A percentile compares a stretch with the other conserved stretches of the same genome.
Evolutionary conservation across 2,329 filamentous ascomycete genomes (phyloP).

Genomic region (Fusarium bulbicola): DNA sequence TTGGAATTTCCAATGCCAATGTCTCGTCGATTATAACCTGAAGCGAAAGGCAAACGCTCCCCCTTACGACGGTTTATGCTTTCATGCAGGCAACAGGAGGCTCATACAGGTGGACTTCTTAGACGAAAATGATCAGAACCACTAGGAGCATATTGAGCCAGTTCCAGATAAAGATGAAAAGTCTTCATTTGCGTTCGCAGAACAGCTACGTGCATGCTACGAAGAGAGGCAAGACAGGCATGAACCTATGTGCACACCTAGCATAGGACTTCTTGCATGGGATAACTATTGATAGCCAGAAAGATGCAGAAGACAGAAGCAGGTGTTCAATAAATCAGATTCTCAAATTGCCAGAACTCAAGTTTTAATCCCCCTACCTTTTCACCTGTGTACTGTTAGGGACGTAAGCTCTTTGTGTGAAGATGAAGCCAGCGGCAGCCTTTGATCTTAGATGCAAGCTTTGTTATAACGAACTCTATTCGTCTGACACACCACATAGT

Average conservation of each 20-base stretch:
- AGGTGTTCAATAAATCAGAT: background rate
- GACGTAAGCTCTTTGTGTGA: background rate
- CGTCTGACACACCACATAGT: background rate
- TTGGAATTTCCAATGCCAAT: background rate
- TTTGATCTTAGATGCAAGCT: background rate
- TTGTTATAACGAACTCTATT: background rate
- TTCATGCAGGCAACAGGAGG: background rate
- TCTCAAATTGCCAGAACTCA: background rate
- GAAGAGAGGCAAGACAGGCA: background rate
- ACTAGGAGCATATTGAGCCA: background rate
- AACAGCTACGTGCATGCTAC: accelerated
- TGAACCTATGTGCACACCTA: background rate
- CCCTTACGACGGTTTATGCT: background rate
- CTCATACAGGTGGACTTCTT: background rate
- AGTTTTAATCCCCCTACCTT: accelerated
- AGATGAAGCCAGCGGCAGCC: background rate
- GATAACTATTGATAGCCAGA: background rate
- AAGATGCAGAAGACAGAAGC: background rate
- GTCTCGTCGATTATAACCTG: background rate
- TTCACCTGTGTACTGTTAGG: background rate
- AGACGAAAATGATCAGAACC: accelerated
- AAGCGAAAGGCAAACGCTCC: background rate
- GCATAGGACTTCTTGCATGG: background rate
- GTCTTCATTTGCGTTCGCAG: background rate
- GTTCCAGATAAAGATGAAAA: background rate